Conservation (phyloP, 2,329 filamentous ascomycete genomes). For the Leptographium wingfieldii region DNA sequence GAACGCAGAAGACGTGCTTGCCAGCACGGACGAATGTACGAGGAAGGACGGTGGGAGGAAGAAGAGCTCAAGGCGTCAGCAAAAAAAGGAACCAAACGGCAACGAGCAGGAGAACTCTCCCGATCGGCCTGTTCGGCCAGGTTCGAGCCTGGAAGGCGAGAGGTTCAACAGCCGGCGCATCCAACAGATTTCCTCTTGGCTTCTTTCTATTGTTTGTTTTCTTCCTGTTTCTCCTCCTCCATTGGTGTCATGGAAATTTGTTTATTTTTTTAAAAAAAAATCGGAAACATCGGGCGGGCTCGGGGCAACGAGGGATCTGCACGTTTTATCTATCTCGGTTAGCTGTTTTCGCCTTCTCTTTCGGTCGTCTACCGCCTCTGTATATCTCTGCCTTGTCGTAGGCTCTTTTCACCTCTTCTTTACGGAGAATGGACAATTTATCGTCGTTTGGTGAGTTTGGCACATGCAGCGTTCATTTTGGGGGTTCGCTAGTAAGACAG, state of each 20-base stretch:
- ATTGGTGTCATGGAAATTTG: neutral
- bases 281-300: neutral
- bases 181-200: neutral
- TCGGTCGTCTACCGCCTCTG: neutral
- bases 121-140: neutral
- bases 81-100: neutral
- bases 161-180: neutral
- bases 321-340: neutral
- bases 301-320: neutral
- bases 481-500: no score
- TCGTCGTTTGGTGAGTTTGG: neutral
- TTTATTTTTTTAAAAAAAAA: neutral
- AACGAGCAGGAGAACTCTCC: neutral
- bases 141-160: neutral
- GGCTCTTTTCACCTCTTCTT: neutral
- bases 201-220: neutral
- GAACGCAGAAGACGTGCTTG: neutral
- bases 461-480: neutral
- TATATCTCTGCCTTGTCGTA: neutral
- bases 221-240: neutral
- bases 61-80: neutral
- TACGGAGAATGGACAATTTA: neutral
- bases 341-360: neutral
- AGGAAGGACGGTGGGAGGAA: neutral
- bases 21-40: neutral